These are phyloP conservation scores for Secale cereale DNA, from an alignment of 176 grass and related monocot species.

Conservation along the genomic window DNA sequence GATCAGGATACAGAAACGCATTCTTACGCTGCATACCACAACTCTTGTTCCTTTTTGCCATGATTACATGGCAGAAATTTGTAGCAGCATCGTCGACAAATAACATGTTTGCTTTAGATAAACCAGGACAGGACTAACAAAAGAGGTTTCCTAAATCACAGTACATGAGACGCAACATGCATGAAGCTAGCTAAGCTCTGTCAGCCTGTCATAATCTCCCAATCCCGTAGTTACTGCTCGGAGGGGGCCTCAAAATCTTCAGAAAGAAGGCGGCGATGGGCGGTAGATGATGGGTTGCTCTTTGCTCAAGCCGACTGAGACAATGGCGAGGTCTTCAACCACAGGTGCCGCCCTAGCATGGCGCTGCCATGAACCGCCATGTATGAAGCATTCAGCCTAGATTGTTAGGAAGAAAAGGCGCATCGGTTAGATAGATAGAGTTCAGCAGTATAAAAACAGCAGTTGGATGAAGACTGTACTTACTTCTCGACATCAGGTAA, in stretches of 20 bases:
- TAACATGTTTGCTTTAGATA: background rate
- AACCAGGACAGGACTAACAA: background rate
- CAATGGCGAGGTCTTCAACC: conserved; percentile 77
- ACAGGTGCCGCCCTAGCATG: conserved; percentile 78
- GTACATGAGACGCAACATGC: conserved; percentile 13
- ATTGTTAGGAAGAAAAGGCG: conserved; percentile 3
- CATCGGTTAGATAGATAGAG: conserved; percentile 17
- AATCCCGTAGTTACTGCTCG: background rate
- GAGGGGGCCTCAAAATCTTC: background rate
- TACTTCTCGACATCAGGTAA: conserved; percentile 86
- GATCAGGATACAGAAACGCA: background rate
- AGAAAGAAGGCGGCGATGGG: background rate
- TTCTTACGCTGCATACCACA: background rate
- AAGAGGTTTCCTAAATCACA: background rate
- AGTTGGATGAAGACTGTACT: conserved; percentile 6
- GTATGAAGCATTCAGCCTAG: conserved; percentile 84
- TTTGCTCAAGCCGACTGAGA: conserved; percentile 28
- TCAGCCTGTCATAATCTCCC: background rate
- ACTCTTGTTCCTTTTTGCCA: background rate
- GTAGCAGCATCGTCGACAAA: background rate
- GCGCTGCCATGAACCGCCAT: conserved; percentile 75
- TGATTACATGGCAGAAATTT: background rate
- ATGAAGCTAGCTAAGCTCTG: background rate
- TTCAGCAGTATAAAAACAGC: background rate
- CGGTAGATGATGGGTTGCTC: background rate